Percentiles rank a stretch among this genome's conserved stretches.
These are phyloP conservation scores for Striga hermonthica DNA, from an alignment of 305 asterid species.

Conservation along the genomic window DNA sequence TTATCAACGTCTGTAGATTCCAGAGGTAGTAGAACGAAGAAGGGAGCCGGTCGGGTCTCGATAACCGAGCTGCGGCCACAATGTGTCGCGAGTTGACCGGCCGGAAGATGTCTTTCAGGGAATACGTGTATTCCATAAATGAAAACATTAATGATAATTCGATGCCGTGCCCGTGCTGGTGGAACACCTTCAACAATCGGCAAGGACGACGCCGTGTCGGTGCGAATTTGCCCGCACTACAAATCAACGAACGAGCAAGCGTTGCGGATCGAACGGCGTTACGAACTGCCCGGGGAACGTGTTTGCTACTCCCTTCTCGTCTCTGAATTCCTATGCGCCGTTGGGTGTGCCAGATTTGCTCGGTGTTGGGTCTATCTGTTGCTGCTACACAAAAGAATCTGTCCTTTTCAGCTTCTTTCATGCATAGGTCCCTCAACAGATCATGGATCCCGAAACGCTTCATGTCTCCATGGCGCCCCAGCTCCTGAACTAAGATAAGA, in stretches of 20 bases:
- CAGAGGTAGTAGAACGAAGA: background rate
- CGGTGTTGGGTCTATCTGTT: background rate
- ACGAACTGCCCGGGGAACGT: background rate
- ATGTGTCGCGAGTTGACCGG: background rate
- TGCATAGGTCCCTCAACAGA: background rate
- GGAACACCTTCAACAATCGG: background rate
- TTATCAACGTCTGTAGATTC: background rate
- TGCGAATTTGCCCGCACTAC: background rate
- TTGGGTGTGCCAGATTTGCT: background rate
- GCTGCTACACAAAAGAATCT: background rate
- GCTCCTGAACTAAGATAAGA: background rate
- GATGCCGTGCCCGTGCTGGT: too few species aligned
- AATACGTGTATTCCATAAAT: background rate
- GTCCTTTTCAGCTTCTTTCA: background rate
- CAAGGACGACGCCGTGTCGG: background rate
- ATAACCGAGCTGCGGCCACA: background rate
- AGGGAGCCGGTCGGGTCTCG: background rate
- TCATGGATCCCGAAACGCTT: background rate
- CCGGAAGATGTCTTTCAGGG: background rate
- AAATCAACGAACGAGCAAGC: background rate
- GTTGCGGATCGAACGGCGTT: background rate
- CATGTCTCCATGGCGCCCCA: background rate
- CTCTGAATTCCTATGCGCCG: background rate
- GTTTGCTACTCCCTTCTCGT: background rate
- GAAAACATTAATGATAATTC: background rate